A percentile compares a stretch with the other conserved stretches of the same genome.
phyloP scores from a whole-genome alignment of 352 stramenopile species.

The Phytopythium litorale region DNA sequence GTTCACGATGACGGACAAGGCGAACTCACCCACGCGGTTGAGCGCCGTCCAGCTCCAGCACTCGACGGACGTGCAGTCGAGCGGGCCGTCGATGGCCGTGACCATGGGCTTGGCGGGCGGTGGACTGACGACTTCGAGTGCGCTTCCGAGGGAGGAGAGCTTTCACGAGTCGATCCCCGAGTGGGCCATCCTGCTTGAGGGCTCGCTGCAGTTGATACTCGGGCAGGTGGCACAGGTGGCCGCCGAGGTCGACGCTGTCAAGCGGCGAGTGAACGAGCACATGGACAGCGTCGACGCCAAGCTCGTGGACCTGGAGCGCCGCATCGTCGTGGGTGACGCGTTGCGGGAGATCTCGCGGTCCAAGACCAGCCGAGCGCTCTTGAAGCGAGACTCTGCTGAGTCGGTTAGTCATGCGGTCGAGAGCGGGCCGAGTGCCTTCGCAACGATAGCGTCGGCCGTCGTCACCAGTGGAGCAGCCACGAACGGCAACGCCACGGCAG shows the following conservation, averaged over 20 bases:
- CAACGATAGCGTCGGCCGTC: neutral
- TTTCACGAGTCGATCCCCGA: slow-evolving; percentile 19
- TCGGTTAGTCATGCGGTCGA: neutral
- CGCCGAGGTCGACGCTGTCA: slow-evolving; percentile 50
- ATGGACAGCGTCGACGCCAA: slow-evolving; percentile 35
- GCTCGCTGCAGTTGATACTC: slow-evolving; percentile 50
- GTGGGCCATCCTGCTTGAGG: slow-evolving; percentile 49
- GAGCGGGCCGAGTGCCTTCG: neutral
- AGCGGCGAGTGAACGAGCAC: slow-evolving; percentile 34
- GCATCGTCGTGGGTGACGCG: slow-evolving; percentile 39
- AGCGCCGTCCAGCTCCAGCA: neutral
- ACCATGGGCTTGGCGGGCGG: neutral
- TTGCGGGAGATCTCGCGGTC: slow-evolving; percentile 37
- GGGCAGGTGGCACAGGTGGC: slow-evolving; percentile 48
- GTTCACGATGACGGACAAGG: neutral
- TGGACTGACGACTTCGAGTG: neutral
- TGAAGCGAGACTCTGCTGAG: slow-evolving; percentile 14
- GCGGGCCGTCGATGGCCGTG: neutral
- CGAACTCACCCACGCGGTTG: neutral
- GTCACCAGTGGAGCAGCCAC: neutral
- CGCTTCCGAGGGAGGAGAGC: neutral
- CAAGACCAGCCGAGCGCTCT: slow-evolving; percentile 12
- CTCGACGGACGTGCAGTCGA: neutral
- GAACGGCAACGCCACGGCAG: slow-evolving; percentile 4
- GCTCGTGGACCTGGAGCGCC: slow-evolving; percentile 44